Evolutionary conservation across 176 grass and related monocot species (phyloP).

Genomic region (Chloris gayana): DNA sequence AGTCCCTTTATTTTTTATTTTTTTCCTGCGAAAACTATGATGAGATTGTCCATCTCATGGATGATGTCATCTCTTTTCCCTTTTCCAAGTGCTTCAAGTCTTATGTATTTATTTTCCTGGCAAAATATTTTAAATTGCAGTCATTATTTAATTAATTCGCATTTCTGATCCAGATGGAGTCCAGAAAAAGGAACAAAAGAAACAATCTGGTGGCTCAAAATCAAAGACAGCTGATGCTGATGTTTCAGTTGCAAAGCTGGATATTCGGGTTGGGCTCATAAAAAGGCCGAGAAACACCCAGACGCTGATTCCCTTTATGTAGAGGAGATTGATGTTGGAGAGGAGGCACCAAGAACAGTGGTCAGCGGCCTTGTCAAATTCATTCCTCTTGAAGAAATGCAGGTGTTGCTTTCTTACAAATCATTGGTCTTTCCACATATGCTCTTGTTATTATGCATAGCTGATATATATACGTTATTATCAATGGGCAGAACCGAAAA

Average conservation of each 20-base stretch:
- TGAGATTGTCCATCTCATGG: background rate
- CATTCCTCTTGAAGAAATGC: constrained; percentile 95
- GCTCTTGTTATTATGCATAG: background rate
- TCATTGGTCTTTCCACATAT: constrained; percentile 22
- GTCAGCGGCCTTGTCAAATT: constrained; percentile 97
- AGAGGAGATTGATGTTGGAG: constrained; percentile 97
- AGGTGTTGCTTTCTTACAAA: constrained; percentile 51
- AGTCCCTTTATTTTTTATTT: constrained; percentile 4
- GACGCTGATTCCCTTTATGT: constrained; percentile 97
- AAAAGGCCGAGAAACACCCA: constrained; percentile 88
- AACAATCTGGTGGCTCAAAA: constrained; percentile 66
- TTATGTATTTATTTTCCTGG: background rate
- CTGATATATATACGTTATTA: constrained; percentile 18
- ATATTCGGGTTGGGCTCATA: constrained; percentile 87
- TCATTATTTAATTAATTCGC: background rate
- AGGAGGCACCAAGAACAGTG: constrained; percentile 79
- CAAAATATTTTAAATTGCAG: constrained; percentile 6
- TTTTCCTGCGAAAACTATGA: background rate
- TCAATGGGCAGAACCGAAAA: constrained; percentile 64
- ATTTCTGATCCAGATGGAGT: constrained; percentile 47
- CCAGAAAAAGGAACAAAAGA: constrained; percentile 67
- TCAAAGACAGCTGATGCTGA: constrained; percentile 70
- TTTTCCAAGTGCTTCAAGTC: background rate
- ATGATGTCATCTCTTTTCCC: background rate
- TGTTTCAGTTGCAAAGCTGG: constrained; percentile 69